These are phyloP conservation scores for Erysimum cheiri DNA, from an alignment of 441 rosid genomes.

Conservation along the genomic window DNA sequence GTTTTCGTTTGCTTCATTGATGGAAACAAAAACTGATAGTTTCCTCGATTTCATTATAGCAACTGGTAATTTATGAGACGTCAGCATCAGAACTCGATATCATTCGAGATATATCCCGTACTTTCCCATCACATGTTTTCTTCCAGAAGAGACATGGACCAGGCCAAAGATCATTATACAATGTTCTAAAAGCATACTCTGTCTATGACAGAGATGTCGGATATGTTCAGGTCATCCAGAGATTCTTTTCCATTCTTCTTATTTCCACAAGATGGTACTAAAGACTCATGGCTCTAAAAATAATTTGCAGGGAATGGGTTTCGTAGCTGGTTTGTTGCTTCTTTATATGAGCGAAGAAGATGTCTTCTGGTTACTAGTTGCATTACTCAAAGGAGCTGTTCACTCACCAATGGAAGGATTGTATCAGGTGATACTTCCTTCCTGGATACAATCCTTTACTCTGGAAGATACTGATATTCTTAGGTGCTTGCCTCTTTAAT, in stretches of 20 bases:
- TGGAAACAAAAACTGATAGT: background rate
- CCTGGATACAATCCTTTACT: background rate
- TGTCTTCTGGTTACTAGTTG: constrained; percentile 96
- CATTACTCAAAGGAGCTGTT: constrained; percentile 95
- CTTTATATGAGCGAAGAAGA: constrained; percentile 99
- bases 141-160: constrained; percentile 99
- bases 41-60: constrained; percentile 56
- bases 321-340: constrained; percentile 88
- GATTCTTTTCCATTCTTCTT: constrained; percentile 11
- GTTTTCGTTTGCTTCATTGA: constrained; percentile 13
- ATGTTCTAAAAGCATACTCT: constrained; percentile 96
- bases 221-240: constrained; percentile 82
- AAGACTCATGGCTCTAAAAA: constrained; percentile 29
- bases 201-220: constrained; percentile 95
- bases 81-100: constrained; percentile 93
- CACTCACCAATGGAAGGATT: constrained; percentile 99
- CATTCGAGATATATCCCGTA: constrained; percentile 92
- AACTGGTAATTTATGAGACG: constrained; percentile 87
- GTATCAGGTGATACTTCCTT: constrained; percentile 65
- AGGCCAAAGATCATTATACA: constrained; percentile 94
- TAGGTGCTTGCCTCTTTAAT: constrained; percentile 39
- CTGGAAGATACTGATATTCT: constrained; percentile 2
- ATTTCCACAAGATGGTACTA: constrained; percentile 27
- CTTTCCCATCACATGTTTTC: constrained; percentile 97
- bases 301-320: constrained; percentile 91